Evolutionary conservation across 441 rosid species (phyloP), one percentile per base, ranked within the genome.

Genomic region (Capsella rubella): DNA sequence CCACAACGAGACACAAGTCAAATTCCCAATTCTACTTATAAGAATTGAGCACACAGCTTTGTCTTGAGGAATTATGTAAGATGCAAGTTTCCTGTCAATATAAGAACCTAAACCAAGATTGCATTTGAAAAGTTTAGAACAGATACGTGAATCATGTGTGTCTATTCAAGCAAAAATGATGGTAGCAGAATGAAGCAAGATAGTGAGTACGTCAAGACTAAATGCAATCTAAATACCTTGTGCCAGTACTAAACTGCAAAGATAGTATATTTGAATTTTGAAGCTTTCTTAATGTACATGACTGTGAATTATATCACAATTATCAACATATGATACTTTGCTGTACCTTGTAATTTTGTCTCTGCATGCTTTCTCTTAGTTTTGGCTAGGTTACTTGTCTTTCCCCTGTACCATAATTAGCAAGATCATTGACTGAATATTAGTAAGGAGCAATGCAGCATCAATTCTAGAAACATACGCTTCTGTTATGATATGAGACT

Each of bases 291-390:
- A 29, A 13, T 15, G 69, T 37, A 39, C 45, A 59, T 49, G 29
- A n/a, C 16, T 63, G 25, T 63, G 25, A 53, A 64, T 27, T 52
- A 43, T 5, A 6, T 34, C 47, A 72, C 69, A 73, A 32, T 45
- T 16, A 56, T 25, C 27, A 47, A 65, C 55, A 66, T 59, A 46
- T 46, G 39, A 53, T 55, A 16, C 29, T 46, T 40, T 50, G 5
- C 0, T 45, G 67, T 84, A 92, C 98, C 99, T 87, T 84, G 88
- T 62, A 92, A 84, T 83, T 78, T 86, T 78, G 86, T 79, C 80
- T 93, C 98, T 42, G 89, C 79, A 53, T 79, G 83, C 82, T 89
- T 90, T 81, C 96, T 82, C 84, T 89, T 95, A 40, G 88, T 82
- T 80, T 86, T 95, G 72, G 86, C 67, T 62, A 82, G 53, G 77